phyloP scores from a whole-genome alignment of 1,284 basidiomycete genomes.

The Anthracocystis panici-leucophaei region DNA sequence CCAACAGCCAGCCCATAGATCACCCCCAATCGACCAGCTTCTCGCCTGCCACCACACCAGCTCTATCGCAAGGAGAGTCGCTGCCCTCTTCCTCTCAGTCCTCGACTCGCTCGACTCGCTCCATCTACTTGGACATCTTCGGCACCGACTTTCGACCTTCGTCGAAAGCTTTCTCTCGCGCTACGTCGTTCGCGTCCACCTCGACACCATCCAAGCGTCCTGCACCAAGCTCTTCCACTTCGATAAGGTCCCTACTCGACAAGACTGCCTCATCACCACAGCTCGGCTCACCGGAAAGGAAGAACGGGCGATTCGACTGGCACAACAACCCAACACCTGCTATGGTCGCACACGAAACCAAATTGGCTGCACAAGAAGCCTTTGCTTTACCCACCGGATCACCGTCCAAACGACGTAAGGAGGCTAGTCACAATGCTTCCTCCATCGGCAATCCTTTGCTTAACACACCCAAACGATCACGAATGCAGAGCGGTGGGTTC shows the following conservation, averaged over 20 bases:
- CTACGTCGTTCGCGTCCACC: conserved; percentile 28
- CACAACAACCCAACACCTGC: conserved; percentile 52
- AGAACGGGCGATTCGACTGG: conserved; percentile 48
- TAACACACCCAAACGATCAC: conserved; percentile 19
- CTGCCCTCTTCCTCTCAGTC: conserved; percentile 32
- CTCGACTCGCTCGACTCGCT: conserved; percentile 25
- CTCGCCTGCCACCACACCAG: conserved; percentile 25
- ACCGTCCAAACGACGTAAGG: conserved; percentile 34
- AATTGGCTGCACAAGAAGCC: conserved; percentile 20
- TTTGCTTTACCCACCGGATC: conserved; percentile 41
- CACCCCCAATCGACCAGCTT: background rate
- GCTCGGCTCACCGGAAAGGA: conserved; percentile 52
- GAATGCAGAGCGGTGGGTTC: conserved; percentile 46
- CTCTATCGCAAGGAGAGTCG: conserved; percentile 36
- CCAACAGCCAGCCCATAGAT: conserved; percentile 17
- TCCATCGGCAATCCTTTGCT: conserved; percentile 10
- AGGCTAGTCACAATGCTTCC: conserved; percentile 29
- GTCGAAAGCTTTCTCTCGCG: conserved; percentile 14
- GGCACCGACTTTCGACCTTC: conserved; percentile 40
- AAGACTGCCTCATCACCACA: conserved; percentile 50
- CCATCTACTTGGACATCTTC: conserved; percentile 51
- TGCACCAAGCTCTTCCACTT: background rate
- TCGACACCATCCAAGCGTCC: conserved; percentile 16
- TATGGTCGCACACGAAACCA: conserved; percentile 39
- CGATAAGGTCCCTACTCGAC: conserved; percentile 32